phyloP scores from a whole-genome alignment of 2,329 filamentous ascomycete genomes.

The Penicillium sclerotiorum region DNA sequence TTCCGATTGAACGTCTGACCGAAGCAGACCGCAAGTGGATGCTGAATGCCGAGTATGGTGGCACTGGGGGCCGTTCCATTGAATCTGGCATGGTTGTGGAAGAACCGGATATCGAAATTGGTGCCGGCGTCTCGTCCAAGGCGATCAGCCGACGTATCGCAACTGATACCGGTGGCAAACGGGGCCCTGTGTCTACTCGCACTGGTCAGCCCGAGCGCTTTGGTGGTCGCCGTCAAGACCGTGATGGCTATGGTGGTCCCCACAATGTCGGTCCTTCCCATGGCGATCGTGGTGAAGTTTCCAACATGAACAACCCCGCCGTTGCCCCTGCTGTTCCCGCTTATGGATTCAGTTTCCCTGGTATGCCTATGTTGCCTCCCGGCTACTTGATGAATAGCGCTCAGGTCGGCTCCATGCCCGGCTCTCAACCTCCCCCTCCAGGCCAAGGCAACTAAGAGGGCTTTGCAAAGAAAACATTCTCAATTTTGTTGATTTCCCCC shows the following conservation, averaged over 20 bases:
- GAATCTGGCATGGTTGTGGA: constrained; percentile 86
- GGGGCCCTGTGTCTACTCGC: constrained; percentile 52
- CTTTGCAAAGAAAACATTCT: neutral
- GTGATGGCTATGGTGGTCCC: constrained; percentile 33
- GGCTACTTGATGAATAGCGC: constrained; percentile 50
- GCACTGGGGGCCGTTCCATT: constrained; percentile 81
- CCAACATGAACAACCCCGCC: constrained; percentile 48
- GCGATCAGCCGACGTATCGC: constrained; percentile 56
- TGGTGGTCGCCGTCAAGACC: constrained; percentile 34
- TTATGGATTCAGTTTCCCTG: constrained; percentile 57
- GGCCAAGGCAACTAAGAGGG: constrained; percentile 35
- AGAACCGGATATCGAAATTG: constrained; percentile 98
- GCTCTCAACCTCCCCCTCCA: constrained; percentile 41
- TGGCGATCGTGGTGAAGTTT: constrained; percentile 39
- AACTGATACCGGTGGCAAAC: constrained; percentile 53
- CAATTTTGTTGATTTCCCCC: neutral
- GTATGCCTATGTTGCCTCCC: constrained; percentile 53
- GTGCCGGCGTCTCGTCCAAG: constrained; percentile 95
- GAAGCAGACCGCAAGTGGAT: constrained; percentile 98
- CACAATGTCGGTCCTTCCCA: constrained; percentile 25
- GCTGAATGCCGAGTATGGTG: constrained; percentile 88
- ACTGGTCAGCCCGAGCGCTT: constrained; percentile 25
- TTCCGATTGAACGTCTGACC: constrained; percentile 88
- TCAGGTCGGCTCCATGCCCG: constrained; percentile 33
- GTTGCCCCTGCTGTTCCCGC: constrained; percentile 58